Percentiles rank a stretch among this genome's conserved stretches.
These are phyloP conservation scores for Teratosphaeria gauchensis DNA, from an alignment of 2,329 filamentous ascomycete species.

Conservation along the genomic window DNA sequence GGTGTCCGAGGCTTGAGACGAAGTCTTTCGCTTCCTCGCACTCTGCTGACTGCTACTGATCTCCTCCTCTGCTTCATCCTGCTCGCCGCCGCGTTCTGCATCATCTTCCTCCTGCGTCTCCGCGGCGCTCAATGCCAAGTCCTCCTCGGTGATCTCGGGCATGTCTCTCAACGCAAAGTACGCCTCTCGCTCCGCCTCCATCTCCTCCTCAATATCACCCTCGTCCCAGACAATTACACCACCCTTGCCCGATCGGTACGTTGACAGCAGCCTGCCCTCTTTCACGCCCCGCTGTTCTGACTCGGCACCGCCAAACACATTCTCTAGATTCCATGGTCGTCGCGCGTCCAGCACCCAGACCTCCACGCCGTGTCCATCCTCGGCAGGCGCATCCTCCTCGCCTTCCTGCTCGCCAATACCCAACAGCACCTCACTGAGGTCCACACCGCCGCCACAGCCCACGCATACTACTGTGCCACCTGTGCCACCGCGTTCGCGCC, in stretches of 20 bases:
- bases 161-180: constrained; percentile 82
- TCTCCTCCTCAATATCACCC: constrained; percentile 81
- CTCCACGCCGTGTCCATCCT: constrained; percentile 66
- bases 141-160: constrained; percentile 75
- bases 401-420: constrained; percentile 51
- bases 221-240: constrained; percentile 94
- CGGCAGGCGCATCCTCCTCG: constrained; percentile 44
- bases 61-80: constrained; percentile 13
- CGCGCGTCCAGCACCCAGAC: constrained; percentile 91
- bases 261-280: constrained; percentile 59
- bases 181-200: constrained; percentile 64
- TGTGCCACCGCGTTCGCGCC: constrained; percentile 69
- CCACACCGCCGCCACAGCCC: constrained; percentile 84
- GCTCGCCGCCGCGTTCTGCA: constrained; percentile 42
- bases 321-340: constrained; percentile 87
- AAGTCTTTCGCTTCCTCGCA: constrained; percentile 66
- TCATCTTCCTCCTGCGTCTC: constrained; percentile 50
- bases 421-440: constrained; percentile 63
- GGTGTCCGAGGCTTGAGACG: constrained; percentile 52
- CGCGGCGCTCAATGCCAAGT: constrained; percentile 48
- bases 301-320: constrained; percentile 55
- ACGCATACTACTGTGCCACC: constrained; percentile 88
- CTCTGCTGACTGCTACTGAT: constrained; percentile 31
- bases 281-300: constrained; percentile 43
- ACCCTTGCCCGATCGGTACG: constrained; percentile 69